These are phyloP conservation scores for Trichophyton rubrum DNA, from an alignment of 2,329 filamentous ascomycete genomes.

Conservation along the genomic window DNA sequence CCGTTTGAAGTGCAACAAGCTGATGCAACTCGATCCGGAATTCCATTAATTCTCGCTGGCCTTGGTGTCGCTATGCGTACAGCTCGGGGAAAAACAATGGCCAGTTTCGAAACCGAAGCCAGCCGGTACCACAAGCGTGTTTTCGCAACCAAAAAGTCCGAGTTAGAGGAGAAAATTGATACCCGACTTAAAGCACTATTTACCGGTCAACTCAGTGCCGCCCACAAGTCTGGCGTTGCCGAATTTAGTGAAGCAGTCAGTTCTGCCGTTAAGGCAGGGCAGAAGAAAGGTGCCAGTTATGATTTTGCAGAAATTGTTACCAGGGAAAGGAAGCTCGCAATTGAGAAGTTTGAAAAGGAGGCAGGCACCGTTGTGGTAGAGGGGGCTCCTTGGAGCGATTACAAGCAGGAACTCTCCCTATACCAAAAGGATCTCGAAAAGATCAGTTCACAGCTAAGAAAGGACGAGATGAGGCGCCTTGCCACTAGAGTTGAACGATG, in stretches of 20 bases:
- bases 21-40: constrained; percentile 60
- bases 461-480: constrained; percentile 90
- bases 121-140: constrained; percentile 95
- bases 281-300: constrained; percentile 81
- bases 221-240: constrained; percentile 75
- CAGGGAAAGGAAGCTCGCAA: constrained; percentile 62
- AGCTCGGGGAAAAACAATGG: constrained; percentile 60
- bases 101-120: constrained; percentile 79
- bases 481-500: constrained; percentile 86
- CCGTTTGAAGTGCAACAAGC: constrained; percentile 81
- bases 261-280: constrained; percentile 75
- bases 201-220: constrained; percentile 72
- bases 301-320: constrained; percentile 93
- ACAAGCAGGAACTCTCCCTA: constrained; percentile 62
- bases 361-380: constrained; percentile 63
- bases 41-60: constrained; percentile 57
- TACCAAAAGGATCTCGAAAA: constrained; percentile 88
- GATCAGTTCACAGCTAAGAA: constrained; percentile 69
- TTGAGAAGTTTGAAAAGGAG: constrained; percentile 63
- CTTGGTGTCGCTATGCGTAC: constrained; percentile 61
- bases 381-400: constrained; percentile 77
- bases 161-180: constrained; percentile 79
- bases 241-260: constrained; percentile 80
- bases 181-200: constrained; percentile 78
- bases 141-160: constrained; percentile 69